A percentile compares a stretch with the other conserved stretches of the same genome.
These are phyloP conservation scores for Boletus tylopilopsis DNA, from an alignment of 768 basidiomycete genomes.

Conservation along the genomic window DNA sequence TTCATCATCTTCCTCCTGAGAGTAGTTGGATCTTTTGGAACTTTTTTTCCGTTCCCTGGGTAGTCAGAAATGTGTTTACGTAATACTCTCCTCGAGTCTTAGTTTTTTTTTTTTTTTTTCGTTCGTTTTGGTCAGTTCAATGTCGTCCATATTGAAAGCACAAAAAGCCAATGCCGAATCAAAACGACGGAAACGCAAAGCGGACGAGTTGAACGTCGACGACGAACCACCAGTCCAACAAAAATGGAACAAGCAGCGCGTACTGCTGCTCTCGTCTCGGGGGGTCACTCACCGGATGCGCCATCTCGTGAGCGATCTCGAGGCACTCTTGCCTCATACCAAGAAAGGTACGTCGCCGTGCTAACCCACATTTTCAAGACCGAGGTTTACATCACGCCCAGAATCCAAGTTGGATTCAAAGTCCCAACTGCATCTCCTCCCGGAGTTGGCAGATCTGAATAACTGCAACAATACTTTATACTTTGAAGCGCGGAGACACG, in stretches of 20 bases:
- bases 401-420: conserved; percentile 98
- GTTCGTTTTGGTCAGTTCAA: no score
- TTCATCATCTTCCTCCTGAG: conserved; percentile 30
- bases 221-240: conserved; percentile 40
- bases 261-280: conserved; percentile 86
- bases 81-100: conserved; percentile 14
- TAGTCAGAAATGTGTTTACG: conserved; percentile 16
- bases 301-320: conserved; percentile 94
- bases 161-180: conserved; percentile 54
- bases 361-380: background rate
- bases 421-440: conserved; percentile 85
- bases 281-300: conserved; percentile 96
- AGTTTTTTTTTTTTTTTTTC: no score
- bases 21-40: background rate
- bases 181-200: conserved; percentile 55
- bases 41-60: background rate
- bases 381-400: conserved; percentile 28
- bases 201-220: conserved; percentile 59
- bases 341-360: conserved; percentile 78
- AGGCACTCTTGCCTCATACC: conserved; percentile 84
- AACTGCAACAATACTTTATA: conserved; percentile 98
- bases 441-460: conserved; percentile 94
- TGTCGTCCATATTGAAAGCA: conserved; percentile 64
- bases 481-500: conserved; percentile 94
- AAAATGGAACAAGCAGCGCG: conserved; percentile 92